Conservation (phyloP, 2,329 filamentous ascomycete species). For the Amauroascus verrucosus region DNA sequence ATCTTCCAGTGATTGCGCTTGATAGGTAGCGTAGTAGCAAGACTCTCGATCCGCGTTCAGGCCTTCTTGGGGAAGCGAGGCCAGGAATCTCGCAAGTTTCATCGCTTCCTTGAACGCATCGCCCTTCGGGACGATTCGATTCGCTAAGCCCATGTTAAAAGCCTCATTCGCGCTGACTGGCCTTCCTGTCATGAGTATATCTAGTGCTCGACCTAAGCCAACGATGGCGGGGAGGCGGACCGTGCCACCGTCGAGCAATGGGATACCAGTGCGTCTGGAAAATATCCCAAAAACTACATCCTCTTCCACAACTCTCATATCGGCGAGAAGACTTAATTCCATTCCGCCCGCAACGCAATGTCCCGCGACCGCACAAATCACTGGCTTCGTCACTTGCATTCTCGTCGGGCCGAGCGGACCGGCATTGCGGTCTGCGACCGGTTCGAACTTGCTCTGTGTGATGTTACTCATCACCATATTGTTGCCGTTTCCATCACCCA, state of each 20-base stretch:
- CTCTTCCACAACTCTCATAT: slow-evolving; percentile 46
- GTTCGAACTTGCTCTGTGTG: slow-evolving; percentile 21
- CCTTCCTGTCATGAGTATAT: slow-evolving; percentile 49
- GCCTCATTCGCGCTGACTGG: slow-evolving; percentile 43
- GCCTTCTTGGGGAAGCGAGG: slow-evolving; percentile 44
- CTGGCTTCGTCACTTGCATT: slow-evolving; percentile 42
- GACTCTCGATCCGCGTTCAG: slow-evolving; percentile 43
- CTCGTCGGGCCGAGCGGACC: slow-evolving; percentile 46
- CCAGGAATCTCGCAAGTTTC: slow-evolving; percentile 38
- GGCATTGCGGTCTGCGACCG: slow-evolving; percentile 30
- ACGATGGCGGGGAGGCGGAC: slow-evolving; percentile 44
- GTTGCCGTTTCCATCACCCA: background rate
- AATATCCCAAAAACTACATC: slow-evolving; percentile 48
- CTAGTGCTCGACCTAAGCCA: slow-evolving; percentile 45
- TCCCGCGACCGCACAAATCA: slow-evolving; percentile 44
- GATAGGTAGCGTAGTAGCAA: slow-evolving; percentile 43
- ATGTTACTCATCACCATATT: slow-evolving; percentile 3
- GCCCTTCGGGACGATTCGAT: slow-evolving; percentile 44
- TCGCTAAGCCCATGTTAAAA: slow-evolving; percentile 43
- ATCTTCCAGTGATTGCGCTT: slow-evolving; percentile 42
- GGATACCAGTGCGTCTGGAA: slow-evolving; percentile 45
- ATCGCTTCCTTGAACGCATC: slow-evolving; percentile 42
- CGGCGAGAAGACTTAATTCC: slow-evolving; percentile 44
- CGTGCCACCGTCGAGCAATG: slow-evolving; percentile 45
- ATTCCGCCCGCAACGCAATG: slow-evolving; percentile 47